These are phyloP conservation scores for Nothophoma quercina DNA, from an alignment of 2,329 filamentous ascomycete genomes.

Conservation along the genomic window DNA sequence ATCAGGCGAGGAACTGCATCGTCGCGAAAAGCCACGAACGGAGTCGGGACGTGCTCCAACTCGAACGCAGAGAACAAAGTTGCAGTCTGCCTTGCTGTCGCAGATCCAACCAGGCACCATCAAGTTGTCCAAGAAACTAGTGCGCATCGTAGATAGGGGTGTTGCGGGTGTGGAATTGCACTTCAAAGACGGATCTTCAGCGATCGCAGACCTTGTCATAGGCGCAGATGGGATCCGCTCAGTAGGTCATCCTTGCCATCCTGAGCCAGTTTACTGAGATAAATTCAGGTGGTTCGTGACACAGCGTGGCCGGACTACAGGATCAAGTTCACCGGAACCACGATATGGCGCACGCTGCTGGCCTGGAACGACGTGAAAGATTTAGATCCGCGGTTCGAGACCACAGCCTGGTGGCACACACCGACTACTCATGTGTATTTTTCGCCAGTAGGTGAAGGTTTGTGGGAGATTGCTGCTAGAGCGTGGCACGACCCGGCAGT, in stretches of 20 bases:
- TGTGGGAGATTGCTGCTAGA: constrained; percentile 52
- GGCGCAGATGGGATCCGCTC: constrained; percentile 54
- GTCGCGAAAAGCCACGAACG: constrained; percentile 22
- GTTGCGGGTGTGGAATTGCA: constrained; percentile 34
- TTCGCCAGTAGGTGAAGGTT: constrained; percentile 43
- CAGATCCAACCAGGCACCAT: constrained; percentile 56
- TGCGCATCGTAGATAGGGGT: constrained; percentile 48
- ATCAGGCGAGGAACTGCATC: constrained; percentile 37
- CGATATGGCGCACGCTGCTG: constrained; percentile 57
- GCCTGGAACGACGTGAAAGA: constrained; percentile 40
- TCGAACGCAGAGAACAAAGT: constrained; percentile 36
- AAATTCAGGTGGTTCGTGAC: constrained; percentile 51
- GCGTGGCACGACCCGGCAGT: constrained; percentile 44
- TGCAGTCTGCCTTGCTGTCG: constrained; percentile 60
- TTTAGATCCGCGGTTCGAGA: constrained; percentile 43
- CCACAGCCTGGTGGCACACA: constrained; percentile 56
- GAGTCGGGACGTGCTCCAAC: constrained; percentile 3
- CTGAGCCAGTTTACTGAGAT: not conserved
- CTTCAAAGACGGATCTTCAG: constrained; percentile 57
- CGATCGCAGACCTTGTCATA: constrained; percentile 56
- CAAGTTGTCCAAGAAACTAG: constrained; percentile 56
- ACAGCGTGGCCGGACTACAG: constrained; percentile 53
- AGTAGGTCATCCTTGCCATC: constrained; percentile 54
- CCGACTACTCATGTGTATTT: constrained; percentile 53
- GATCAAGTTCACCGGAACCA: constrained; percentile 59